Percentiles rank a stretch among this genome's conserved stretches.
Evolutionary conservation across 129 eudicot species (phyloP).

Genomic region (Heracleum sosnowskyi): DNA sequence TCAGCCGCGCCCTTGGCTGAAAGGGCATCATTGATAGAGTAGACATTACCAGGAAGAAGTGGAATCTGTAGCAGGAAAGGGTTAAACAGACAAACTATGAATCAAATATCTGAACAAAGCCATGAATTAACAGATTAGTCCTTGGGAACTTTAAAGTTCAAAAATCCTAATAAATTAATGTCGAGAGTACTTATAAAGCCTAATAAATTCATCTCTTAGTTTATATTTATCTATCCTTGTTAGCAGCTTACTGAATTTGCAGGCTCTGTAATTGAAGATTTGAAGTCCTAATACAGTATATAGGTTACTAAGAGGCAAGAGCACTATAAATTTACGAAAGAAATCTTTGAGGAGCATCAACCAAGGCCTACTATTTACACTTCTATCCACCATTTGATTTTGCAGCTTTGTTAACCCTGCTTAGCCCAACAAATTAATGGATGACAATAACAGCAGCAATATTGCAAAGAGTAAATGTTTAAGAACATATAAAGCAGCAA

Average conservation of each 20-base stretch:
- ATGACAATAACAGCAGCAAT: not conserved
- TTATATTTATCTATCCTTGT: not conserved
- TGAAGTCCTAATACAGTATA: not conserved
- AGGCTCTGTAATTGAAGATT: too few species aligned
- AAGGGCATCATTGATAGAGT: constrained; percentile 42
- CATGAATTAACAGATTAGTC: not conserved
- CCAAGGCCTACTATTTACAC: not conserved
- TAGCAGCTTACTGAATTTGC: not conserved
- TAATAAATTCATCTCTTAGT: too few species aligned
- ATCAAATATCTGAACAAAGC: not conserved
- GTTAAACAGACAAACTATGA: not conserved
- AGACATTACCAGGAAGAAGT: constrained; percentile 30
- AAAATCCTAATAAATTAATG: not conserved
- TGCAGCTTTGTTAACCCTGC: too few species aligned
- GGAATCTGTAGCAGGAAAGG: constrained; percentile 28
- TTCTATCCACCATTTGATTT: not conserved
- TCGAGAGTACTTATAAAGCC: not conserved
- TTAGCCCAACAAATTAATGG: too few species aligned
- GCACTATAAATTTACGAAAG: not conserved
- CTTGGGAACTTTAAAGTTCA: not conserved
- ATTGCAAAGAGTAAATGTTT: not conserved
- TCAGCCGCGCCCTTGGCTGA: constrained; percentile 47
- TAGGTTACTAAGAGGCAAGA: not conserved
- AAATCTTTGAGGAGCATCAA: not conserved
- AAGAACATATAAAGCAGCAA: not conserved